Evolutionary conservation across 78 protist species (phyloP), one percentile per base, ranked within the genome.

Genomic region (Dictyostelium capitatum): DNA sequence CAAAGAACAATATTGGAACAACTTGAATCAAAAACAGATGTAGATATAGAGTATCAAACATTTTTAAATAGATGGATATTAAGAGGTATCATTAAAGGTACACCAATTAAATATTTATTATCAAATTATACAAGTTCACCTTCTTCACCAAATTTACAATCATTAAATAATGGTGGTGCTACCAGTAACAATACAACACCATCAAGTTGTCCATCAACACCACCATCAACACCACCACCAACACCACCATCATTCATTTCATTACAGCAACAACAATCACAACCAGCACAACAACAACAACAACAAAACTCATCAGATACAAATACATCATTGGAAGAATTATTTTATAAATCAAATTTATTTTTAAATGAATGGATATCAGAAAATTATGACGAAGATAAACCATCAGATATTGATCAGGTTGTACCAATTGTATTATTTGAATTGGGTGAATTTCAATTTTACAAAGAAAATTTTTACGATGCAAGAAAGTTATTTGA

Each of bases 201-300:
- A 37, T 4, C 5, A 37, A 37, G 14, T 79, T 15, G 51, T n/a
- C 74, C 73, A 17, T 1, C 6, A 0, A 83, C 91, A 37, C 91
- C 93, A 37, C 93, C 93, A 20, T 64, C 80, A 8, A 51, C 93
- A 43, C 93, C 93, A 17, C 93, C 93, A 64, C 83, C 84, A 28
- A 87, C 93, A 15, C 93, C 93, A 78, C 93, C 93, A 4, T 80
- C 81, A 37, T 87, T 77, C 46, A 59, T 87, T n/a, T 17, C 59
- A 20, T 51, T 41, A 14, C 79, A 72, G 0, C 90, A 67, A n/a
- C 62, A 43, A 8, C 82, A 57, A 43, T 53, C n/a, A 41, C 72
- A 51, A n/a, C 7, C 8, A 37, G 3, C 53, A 37, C 32, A 23
- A 51, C 17, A 25, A 41, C 25, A 25, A 41, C 25, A 54, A 47